Evolutionary conservation across 352 stramenopile genomes (phyloP).

Genomic region (Globisporangium parvum): DNA sequence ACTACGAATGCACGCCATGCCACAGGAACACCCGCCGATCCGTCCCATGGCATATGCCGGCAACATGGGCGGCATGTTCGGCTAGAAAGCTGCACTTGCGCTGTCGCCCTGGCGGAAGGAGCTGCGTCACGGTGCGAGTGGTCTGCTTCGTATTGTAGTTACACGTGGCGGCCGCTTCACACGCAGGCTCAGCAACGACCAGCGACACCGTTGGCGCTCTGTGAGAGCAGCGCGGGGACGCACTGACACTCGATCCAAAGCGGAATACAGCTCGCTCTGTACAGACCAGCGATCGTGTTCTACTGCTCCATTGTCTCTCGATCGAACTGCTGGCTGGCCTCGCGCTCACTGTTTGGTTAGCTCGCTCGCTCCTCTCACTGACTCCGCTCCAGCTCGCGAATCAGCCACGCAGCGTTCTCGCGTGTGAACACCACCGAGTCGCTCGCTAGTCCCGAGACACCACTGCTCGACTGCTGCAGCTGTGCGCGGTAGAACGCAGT

Average conservation of each 20-base stretch:
- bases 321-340: background rate
- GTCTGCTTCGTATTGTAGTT: background rate
- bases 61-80: slow-evolving; percentile 89
- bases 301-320: background rate
- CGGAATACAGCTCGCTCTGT: background rate
- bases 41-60: slow-evolving; percentile 86
- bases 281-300: too few species aligned
- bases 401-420: slow-evolving; percentile 3
- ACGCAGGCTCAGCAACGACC: background rate
- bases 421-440: background rate
- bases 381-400: slow-evolving; percentile 8
- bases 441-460: background rate
- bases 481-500: slow-evolving; percentile 24
- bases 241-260: background rate
- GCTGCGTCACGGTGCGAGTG: background rate
- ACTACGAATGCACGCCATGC: background rate
- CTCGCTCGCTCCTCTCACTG: background rate
- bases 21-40: slow-evolving; percentile 82
- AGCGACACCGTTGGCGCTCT: too few species aligned
- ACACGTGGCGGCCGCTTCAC: too few species aligned
- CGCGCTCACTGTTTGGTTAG: background rate
- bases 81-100: slow-evolving; percentile 25
- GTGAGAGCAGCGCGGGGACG: too few species aligned
- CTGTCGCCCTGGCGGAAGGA: background rate
- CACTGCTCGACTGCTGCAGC: background rate